A percentile compares a stretch with the other conserved stretches of the same genome.
phyloP scores from a whole-genome alignment of 2,329 filamentous ascomycete genomes.

The Claviceps spartinae region DNA sequence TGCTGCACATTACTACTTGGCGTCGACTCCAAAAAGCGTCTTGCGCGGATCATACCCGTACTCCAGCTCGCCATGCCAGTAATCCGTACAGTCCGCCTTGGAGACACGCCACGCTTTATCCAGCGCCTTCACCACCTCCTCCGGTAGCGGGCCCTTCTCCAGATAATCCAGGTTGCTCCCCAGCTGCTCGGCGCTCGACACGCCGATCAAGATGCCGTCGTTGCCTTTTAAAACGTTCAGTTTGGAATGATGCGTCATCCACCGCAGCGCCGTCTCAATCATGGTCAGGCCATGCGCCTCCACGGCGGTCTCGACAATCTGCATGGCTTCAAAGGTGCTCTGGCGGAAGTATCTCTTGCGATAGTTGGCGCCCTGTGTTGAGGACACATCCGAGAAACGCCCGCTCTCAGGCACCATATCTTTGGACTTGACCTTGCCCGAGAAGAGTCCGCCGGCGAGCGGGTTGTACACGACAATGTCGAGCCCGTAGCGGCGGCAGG shows the following conservation, averaged over 20 bases:
- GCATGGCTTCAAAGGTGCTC: slow-evolving; percentile 46
- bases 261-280: slow-evolving; percentile 61
- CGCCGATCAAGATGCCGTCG: slow-evolving; percentile 47
- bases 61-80: slow-evolving; percentile 47
- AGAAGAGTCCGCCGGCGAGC: slow-evolving; percentile 66
- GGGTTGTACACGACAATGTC: slow-evolving; percentile 76
- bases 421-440: slow-evolving; percentile 60
- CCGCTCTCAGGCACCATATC: slow-evolving; percentile 51
- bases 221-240: slow-evolving; percentile 38
- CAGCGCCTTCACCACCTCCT: slow-evolving; percentile 60
- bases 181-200: slow-evolving; percentile 43
- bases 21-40: slow-evolving; percentile 38
- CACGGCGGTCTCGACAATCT: slow-evolving; percentile 52
- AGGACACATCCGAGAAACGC: slow-evolving; percentile 49
- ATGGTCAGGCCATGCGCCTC: slow-evolving; percentile 54
- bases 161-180: slow-evolving; percentile 42
- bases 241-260: slow-evolving; percentile 57
- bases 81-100: slow-evolving; percentile 41
- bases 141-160: slow-evolving; percentile 59
- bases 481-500: slow-evolving; percentile 61
- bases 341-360: slow-evolving; percentile 61
- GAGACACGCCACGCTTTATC: slow-evolving; percentile 66
- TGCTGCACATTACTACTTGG: slow-evolving; percentile 19
- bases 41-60: slow-evolving; percentile 53
- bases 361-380: slow-evolving; percentile 42